Percentiles rank a stretch among this genome's conserved stretches.
Conservation (phyloP, 2,329 filamentous ascomycete genomes). For the Penicillium brasilianum region DNA sequence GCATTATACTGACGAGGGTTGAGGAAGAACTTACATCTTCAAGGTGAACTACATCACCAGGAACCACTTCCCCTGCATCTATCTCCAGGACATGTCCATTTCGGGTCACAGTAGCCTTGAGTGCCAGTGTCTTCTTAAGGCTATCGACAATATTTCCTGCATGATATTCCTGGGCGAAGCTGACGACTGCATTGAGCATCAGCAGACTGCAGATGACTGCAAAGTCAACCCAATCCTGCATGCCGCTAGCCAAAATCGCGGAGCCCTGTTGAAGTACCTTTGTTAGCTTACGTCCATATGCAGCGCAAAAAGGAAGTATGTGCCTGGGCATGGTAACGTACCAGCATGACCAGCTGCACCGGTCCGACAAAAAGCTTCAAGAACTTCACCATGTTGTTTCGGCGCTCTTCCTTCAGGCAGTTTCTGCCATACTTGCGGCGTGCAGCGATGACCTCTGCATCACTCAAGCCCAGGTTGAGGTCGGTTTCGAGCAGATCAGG, state of each 20-base stretch:
- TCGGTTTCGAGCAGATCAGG: slow-evolving; percentile 81
- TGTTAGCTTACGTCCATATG: slow-evolving; percentile 1
- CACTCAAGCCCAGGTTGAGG: slow-evolving; percentile 72
- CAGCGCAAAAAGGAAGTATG: not conserved
- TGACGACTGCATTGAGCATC: slow-evolving; percentile 81
- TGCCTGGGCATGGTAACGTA: slow-evolving; percentile 48
- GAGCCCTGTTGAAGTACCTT: slow-evolving; percentile 61
- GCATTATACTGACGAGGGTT: not conserved
- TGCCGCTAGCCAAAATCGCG: slow-evolving; percentile 79
- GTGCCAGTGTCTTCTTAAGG: slow-evolving; percentile 85
- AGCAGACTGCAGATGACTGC: slow-evolving; percentile 86
- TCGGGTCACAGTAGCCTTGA: slow-evolving; percentile 86
- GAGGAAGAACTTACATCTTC: slow-evolving; percentile 65
- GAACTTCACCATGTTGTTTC: slow-evolving; percentile 84
- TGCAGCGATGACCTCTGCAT: slow-evolving; percentile 65
- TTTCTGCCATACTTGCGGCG: slow-evolving; percentile 77
- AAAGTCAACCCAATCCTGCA: slow-evolving; percentile 90
- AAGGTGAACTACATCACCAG: slow-evolving; percentile 86
- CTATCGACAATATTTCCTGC: slow-evolving; percentile 89
- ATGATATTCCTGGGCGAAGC: slow-evolving; percentile 89
- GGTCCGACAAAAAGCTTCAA: slow-evolving; percentile 81
- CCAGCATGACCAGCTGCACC: slow-evolving; percentile 94
- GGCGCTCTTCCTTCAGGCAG: slow-evolving; percentile 89
- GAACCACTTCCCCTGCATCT: slow-evolving; percentile 81
- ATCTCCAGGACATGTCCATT: slow-evolving; percentile 78